phyloP scores from a whole-genome alignment of 2,329 filamentous ascomycete genomes.

The Huntiella bhutanensis region DNA sequence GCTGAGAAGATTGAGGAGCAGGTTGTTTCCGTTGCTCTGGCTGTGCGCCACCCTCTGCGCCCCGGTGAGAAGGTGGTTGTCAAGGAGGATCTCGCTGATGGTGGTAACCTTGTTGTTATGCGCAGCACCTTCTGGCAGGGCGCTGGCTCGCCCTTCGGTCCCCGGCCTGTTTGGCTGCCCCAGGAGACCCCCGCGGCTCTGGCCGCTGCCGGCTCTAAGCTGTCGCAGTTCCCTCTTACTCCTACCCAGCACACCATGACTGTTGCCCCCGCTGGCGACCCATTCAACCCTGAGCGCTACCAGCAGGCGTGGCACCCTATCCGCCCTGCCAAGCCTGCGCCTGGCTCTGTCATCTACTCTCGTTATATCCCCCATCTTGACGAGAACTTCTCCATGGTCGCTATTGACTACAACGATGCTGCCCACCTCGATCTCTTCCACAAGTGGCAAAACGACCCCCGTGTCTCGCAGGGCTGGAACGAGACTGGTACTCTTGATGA shows the following conservation, averaged over 20 bases:
- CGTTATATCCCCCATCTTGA: conserved; percentile 58
- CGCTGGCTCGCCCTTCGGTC: conserved; percentile 46
- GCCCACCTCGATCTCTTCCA: conserved; percentile 55
- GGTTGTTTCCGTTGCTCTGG: conserved; percentile 28
- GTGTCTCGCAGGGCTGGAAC: conserved; percentile 64
- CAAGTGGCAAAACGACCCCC: conserved; percentile 67
- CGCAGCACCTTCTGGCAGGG: conserved; percentile 50
- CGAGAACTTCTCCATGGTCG: conserved; percentile 62
- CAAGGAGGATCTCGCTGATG: conserved; percentile 11
- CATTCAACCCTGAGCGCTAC: conserved; percentile 21
- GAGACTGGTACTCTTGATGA: conserved; percentile 58
- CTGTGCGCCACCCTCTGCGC: conserved; percentile 27
- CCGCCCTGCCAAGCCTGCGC: conserved; percentile 50
- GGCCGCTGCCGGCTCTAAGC: conserved; percentile 17
- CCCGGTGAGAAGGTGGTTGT: conserved; percentile 17
- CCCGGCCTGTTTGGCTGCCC: conserved; percentile 42
- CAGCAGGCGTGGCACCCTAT: conserved; percentile 49
- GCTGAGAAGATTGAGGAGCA: conserved; percentile 21
- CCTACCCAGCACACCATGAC: conserved; percentile 28
- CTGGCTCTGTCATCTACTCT: conserved; percentile 55
- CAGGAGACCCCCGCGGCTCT: conserved; percentile 23
- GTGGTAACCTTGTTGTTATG: conserved; percentile 22
- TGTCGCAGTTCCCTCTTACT: conserved; percentile 29
- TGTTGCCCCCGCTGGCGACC: conserved; percentile 21
- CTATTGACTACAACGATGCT: conserved; percentile 44